Evolutionary conservation across 164 flowering plant genomes (phyloP).

Genomic region (Liriodendron chinense): DNA sequence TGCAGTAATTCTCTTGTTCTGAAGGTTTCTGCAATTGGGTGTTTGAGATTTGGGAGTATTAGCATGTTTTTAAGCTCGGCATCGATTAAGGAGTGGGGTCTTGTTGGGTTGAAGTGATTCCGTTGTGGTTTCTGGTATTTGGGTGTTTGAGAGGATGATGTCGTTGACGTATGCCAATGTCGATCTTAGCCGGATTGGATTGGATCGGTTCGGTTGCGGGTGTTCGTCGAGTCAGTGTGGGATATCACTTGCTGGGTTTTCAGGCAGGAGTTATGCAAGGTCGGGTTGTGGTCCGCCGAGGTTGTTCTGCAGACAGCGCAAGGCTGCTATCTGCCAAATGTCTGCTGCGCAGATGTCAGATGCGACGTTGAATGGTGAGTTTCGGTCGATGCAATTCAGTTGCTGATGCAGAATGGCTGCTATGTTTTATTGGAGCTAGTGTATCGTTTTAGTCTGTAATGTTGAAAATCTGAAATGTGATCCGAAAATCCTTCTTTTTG

Average conservation of each 20-base stretch:
- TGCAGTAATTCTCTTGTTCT: background rate
- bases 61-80: constrained; percentile 11
- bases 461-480: background rate
- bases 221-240: constrained; percentile 42
- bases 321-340: constrained; percentile 29
- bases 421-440: background rate
- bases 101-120: constrained; percentile 5
- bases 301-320: constrained; percentile 22
- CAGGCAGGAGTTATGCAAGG: constrained; percentile 24
- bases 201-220: constrained; percentile 48
- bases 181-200: constrained; percentile 41
- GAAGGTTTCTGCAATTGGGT: constrained; percentile 2
- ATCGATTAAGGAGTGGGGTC: background rate
- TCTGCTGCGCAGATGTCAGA: constrained; percentile 48
- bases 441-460: background rate
- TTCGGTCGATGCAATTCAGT: background rate
- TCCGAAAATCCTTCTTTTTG: background rate
- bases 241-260: constrained; percentile 25
- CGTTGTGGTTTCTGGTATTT: constrained; percentile 19
- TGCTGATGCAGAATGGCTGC: background rate
- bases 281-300: constrained; percentile 24
- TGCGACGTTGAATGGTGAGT: constrained; percentile 49
- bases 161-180: constrained; percentile 56
- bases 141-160: constrained; percentile 50
- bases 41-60: background rate